phyloP scores from a whole-genome alignment of 106 monocot species.

The Cymbidium sinense region DNA sequence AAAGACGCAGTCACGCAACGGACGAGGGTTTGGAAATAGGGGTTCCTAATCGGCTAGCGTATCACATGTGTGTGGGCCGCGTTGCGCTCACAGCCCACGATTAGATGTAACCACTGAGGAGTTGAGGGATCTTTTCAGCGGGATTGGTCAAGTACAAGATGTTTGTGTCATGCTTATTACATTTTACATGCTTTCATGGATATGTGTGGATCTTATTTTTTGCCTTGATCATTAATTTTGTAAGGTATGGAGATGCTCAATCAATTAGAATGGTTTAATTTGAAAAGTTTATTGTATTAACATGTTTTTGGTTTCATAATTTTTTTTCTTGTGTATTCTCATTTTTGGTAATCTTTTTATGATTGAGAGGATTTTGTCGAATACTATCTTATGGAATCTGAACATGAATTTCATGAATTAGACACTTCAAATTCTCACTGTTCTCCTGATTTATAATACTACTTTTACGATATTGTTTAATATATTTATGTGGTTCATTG shows the following conservation, averaged over 20 bases:
- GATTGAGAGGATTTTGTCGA: neutral
- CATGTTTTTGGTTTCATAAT: neutral
- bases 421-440: neutral
- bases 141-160: constrained; percentile 70
- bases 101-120: too few species aligned
- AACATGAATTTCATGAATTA: neutral
- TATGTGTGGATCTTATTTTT: neutral
- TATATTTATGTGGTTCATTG: too few species aligned
- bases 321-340: too few species aligned
- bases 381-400: neutral
- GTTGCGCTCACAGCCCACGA: too few species aligned
- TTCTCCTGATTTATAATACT: too few species aligned
- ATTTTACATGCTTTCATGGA: neutral
- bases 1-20: too few species aligned
- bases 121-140: constrained; percentile 83
- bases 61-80: too few species aligned
- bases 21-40: too few species aligned
- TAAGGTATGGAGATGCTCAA: neutral
- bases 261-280: neutral
- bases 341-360: neutral
- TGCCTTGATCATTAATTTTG: neutral
- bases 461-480: too few species aligned
- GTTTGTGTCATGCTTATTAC: neutral
- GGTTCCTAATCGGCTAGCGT: too few species aligned
- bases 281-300: neutral